Evolutionary conservation across 768 basidiomycete genomes (phyloP).

Genomic region (Panellus pusillus): DNA sequence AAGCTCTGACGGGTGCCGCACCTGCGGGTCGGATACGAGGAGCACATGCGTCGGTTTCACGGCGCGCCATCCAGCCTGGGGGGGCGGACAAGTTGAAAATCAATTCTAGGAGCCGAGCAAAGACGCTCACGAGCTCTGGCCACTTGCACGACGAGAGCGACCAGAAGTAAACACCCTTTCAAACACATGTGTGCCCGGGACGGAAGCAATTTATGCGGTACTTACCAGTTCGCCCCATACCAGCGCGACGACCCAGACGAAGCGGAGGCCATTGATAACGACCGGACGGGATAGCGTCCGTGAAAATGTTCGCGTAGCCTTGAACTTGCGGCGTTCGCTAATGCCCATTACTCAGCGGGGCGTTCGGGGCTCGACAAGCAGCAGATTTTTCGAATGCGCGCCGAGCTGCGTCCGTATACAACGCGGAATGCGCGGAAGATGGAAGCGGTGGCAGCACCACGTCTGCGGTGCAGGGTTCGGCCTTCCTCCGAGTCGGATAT

Average conservation of each 20-base stretch:
- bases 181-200: not conserved
- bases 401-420: too few species aligned
- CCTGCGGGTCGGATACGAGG: constrained; percentile 69
- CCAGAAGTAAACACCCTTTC: constrained; percentile 52
- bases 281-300: constrained; percentile 29
- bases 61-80: constrained; percentile 16
- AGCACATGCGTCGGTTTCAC: constrained; percentile 55
- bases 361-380: constrained; percentile 4
- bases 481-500: too few species aligned
- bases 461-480: too few species aligned
- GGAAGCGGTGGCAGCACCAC: too few species aligned
- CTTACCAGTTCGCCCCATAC: constrained; percentile 60
- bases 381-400: too few species aligned
- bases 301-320: constrained; percentile 10
- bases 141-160: constrained; percentile 59
- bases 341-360: constrained; percentile 25
- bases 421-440: too few species aligned
- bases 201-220: not conserved
- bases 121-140: constrained; percentile 42
- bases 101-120: not conserved
- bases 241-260: constrained; percentile 55
- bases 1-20: constrained; percentile 44
- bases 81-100: constrained; percentile 10
- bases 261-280: constrained; percentile 43
- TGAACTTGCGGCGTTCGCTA: constrained; percentile 19